A percentile compares a stretch with the other conserved stretches of the same genome.
phyloP scores from a whole-genome alignment of 139 green algal species.

The Haematococcus lacustris region DNA sequence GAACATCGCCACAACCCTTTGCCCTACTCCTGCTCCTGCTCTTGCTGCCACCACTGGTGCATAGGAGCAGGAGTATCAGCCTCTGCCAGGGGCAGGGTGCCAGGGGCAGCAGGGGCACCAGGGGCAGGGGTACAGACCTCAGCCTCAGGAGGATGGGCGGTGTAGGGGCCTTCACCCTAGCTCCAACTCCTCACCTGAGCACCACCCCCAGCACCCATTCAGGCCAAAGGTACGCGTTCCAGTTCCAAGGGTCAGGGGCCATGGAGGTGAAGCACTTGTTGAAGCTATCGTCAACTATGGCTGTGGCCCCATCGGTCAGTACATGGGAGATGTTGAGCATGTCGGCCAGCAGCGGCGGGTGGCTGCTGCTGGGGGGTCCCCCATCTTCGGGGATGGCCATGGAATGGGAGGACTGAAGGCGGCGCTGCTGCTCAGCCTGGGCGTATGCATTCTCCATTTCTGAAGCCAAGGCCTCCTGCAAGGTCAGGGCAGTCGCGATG shows the following conservation, averaged over 20 bases:
- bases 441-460: conserved; percentile 2
- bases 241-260: conserved; percentile 88
- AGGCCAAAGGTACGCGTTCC: conserved; percentile 95
- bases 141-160: too few relatives aligned
- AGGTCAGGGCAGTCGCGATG: too few relatives aligned
- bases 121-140: too few relatives aligned
- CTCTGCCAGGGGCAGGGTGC: too few relatives aligned
- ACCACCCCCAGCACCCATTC: conserved; percentile 64
- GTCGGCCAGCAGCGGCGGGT: conserved; percentile 44
- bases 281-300: conserved; percentile 95
- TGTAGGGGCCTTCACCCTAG: too few relatives aligned
- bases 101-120: too few relatives aligned
- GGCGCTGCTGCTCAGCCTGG: neutral
- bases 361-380: neutral
- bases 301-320: conserved; percentile 72
- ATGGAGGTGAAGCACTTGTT: conserved; percentile 80
- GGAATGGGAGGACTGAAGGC: neutral
- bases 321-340: conserved; percentile 76
- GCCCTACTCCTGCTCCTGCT: too few relatives aligned
- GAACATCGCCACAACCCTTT: too few relatives aligned
- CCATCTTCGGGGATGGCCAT: neutral
- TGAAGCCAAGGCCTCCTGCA: neutral
- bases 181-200: too few relatives aligned
- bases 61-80: too few relatives aligned
- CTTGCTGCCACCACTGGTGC: too few relatives aligned